Evolutionary conservation across 768 basidiomycete species (phyloP), one percentile per base, ranked within the genome.

Genomic region (Galerina marginata): DNA sequence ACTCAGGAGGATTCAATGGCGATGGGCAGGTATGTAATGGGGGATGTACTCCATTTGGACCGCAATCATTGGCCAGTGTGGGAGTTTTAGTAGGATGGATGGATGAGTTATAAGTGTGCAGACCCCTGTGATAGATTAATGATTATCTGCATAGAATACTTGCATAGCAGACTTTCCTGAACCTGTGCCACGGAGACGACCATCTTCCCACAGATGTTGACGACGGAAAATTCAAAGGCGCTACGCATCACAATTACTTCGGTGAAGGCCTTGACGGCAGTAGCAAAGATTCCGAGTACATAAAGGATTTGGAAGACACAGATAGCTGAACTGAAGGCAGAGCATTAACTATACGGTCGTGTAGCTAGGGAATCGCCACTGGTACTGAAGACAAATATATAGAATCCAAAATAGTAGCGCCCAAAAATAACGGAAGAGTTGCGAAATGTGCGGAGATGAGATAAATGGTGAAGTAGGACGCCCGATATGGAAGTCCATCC

Each of bases 371-470:
- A 33, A 7, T 33, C 29, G 29, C 20, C 20, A 20, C 7, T 33
- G 29, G 29, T 20, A 20, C 20, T 20, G 20, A 20, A 20, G 29
- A 33, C 29, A 7, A 14, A 55, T 55, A 40, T 55, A 44, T 16
- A 0, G 39, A 7, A 23, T 37, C n/a, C 6, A 38, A 37, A 9
- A 52, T 36, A 23, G 40, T 46, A 54, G 36, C 47, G 40, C 14
- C 7, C 38, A 42, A 20, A 50, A 37, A 46, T 20, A 23, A 47
- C 20, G 26, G 36, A 49, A 26, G 43, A 58, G 20, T 40, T 62
- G 64, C 75, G 74, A 72, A 67, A 70, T 66, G 63, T 49, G 66
- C 75, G 74, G 75, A 76, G 73, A 70, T 74, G 72, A 69, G 71
- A 71, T 70, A 74, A 72, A 71, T 37, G 53, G 45, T 38, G 45